These are phyloP conservation scores for Mucor ambiguus DNA, from an alignment of 371 early-diverging fungal genomes.

Conservation along the genomic window DNA sequence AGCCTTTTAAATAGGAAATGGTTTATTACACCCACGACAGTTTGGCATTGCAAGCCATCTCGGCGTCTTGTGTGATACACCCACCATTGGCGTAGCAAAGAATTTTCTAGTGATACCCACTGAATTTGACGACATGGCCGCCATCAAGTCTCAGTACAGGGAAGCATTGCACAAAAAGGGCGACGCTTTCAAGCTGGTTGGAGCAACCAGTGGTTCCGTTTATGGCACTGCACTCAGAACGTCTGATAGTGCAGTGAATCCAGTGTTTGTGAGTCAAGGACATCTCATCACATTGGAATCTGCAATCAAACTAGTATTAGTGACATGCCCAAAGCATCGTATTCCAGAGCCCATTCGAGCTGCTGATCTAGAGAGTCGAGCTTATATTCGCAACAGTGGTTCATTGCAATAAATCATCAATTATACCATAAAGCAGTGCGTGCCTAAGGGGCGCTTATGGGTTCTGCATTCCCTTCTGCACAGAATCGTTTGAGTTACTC, in stretches of 20 bases:
- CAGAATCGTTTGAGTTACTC: not conserved
- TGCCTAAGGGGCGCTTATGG: no score
- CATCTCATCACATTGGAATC: constrained; percentile 74
- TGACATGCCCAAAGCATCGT: constrained; percentile 62
- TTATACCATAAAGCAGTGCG: not conserved
- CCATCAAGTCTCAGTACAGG: constrained; percentile 28
- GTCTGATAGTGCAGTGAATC: constrained; percentile 61
- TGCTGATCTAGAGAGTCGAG: constrained; percentile 64
- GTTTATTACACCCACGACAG: constrained; percentile 80
- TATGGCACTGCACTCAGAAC: constrained; percentile 69
- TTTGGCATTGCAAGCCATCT: constrained; percentile 92
- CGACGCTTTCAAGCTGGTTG: constrained; percentile 42
- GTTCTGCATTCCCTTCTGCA: not conserved
- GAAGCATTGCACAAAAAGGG: constrained; percentile 38
- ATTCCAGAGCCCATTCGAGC: constrained; percentile 90
- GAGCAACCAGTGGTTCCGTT: constrained; percentile 41
- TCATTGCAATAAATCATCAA: not conserved
- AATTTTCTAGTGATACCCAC: constrained; percentile 78
- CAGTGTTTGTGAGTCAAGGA: constrained; percentile 86
- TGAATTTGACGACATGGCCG: constrained; percentile 26
- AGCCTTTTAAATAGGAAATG: constrained; percentile 55
- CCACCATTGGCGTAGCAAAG: constrained; percentile 89
- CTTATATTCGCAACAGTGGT: constrained; percentile 12
- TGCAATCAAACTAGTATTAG: constrained; percentile 65
- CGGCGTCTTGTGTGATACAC: constrained; percentile 71